Evolutionary conservation across 108 stramenopile species (phyloP), one percentile per base, ranked within the genome.

Genomic region (Licmophora abbreviata): DNA sequence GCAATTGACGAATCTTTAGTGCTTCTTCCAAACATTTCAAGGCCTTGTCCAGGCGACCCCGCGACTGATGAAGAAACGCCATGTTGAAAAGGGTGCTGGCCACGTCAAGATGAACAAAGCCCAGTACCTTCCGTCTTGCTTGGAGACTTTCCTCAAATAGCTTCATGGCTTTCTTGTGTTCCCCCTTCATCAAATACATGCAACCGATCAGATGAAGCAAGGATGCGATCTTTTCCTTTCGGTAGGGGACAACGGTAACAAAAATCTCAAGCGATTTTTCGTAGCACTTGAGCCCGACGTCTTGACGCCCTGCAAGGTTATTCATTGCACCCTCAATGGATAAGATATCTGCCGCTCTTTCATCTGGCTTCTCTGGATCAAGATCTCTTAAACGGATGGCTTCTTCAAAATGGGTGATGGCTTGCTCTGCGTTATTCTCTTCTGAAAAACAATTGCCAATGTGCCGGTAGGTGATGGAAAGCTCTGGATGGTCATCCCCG

Each of bases 81-180:
- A 83, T 89, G 44, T 85, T 76, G 63, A 74, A 85, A 38, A 89
- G 48, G 21, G 79, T 81, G 50, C 64, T 73, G 9, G 87, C 87
- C 31, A 89, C 87, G 49, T 90, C 88, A 21, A 90, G 57, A 56
- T 90, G 88, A 46, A 68, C 61, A 48, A 66, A 69, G 2, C 84
- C 84, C 34, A 83, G 72, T 11, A 81, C 61, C 41, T 77, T 68
- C 26, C 75, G 74, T 21, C 88, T 64, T 29, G 74, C 78, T 12
- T 67, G 58, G 1, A 90, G 68, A 51, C 84, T 83, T 32, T 63
- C 69, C 40, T 83, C 65, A 40, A 79, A 81, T 18, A 84, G 56
- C 20, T 61, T 66, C 58, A 90, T 67, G 22, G 84, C 79, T 31
- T 71, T 69, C 49, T 64, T 71, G 8, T 66, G 70, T 41, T 85